Evolutionary conservation across 192 early-diverging fungal genomes (phyloP), one percentile per base, ranked within the genome.

Genomic region (Podila verticillata): DNA sequence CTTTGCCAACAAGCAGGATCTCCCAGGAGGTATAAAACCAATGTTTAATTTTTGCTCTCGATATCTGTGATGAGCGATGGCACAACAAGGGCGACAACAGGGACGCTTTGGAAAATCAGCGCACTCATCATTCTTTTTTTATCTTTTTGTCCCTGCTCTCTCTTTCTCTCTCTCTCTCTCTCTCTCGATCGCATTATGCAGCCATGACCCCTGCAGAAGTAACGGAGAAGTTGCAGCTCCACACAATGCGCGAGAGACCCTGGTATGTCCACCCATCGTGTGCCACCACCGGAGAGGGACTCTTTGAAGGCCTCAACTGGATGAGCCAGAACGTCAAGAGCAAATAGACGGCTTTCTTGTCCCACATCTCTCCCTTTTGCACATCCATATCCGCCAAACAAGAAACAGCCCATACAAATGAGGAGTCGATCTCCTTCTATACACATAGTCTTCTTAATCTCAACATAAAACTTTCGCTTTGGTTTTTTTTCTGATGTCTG

Each of bases 181-280:
- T 57, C 4, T 57, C 10, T 57, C 9, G n/a, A n/a, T n/a, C n/a
- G 8, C 7, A 26, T 65, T 26, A 29, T n/a, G 5, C 70, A 86
- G 96, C 95, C n/a, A 96, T 97, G 94, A 92, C 94, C 13, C 95
- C 94, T 9, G 93, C 96, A 57, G 97, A 99, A 82, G 92, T 99
- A 57, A 95, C 96, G 26, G 96, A 98, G 75, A 89, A 89, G 63
- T 84, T 99, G 44, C 96, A 95, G 7, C 81, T 99, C 68, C 89
- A 93, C 60, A 87, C 89, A 60, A 91, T 99, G 90, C 90, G 92
- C 64, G 95, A 94, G 36, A 85, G 97, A 68, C 89, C 91, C 61
- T 99, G 98, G 98, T 97, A 96, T 72, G 93, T 95, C 59, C 92
- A 93, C 69, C 94, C 94, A 47, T 93, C 92, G 24, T 95, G 94